phyloP scores from a whole-genome alignment of 441 rosid species.

The Sinapis alba region DNA sequence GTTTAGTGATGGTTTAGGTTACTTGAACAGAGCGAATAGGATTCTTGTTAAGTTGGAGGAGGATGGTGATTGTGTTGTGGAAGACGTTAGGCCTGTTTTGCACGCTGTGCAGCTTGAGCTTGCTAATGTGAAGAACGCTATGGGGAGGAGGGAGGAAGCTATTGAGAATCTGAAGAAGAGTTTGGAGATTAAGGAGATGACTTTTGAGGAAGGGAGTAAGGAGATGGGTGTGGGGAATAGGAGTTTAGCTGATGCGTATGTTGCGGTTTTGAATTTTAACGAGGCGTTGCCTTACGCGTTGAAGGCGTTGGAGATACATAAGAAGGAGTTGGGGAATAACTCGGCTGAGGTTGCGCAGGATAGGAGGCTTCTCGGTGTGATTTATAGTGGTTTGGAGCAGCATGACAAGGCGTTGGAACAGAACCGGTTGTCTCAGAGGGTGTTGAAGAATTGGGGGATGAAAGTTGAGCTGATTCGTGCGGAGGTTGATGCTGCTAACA shows the following conservation, averaged over 20 bases:
- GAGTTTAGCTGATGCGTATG: conserved; percentile 79
- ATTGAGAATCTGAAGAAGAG: conserved; percentile 70
- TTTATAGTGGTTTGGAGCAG: conserved; percentile 82
- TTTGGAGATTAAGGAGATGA: conserved; percentile 75
- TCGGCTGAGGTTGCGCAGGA: conserved; percentile 92
- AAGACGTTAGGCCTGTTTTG: conserved; percentile 68
- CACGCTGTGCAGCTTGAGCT: conserved; percentile 87
- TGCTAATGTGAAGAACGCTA: conserved; percentile 82
- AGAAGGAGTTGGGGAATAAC: conserved; percentile 64
- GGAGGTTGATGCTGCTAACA: conserved; percentile 86
- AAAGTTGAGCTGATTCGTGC: conserved; percentile 69
- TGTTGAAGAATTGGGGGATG: conserved; percentile 87
- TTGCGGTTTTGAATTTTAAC: conserved; percentile 78
- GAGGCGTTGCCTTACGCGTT: conserved; percentile 77
- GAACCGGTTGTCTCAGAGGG: conserved; percentile 73
- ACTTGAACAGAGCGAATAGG: conserved; percentile 81
- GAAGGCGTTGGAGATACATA: conserved; percentile 85
- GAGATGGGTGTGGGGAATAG: conserved; percentile 82
- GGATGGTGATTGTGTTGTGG: conserved; percentile 47
- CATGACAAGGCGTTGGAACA: conserved; percentile 89
- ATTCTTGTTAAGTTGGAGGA: conserved; percentile 58
- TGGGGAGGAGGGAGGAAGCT: conserved; percentile 97
- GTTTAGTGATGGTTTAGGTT: conserved; percentile 84
- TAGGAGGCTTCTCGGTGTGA: conserved; percentile 83
- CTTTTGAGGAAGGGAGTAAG: conserved; percentile 67